Evolutionary conservation across 202 grass and related monocot species (phyloP), one percentile per base, ranked within the genome.

Genomic region (Elaeis oleifera): DNA sequence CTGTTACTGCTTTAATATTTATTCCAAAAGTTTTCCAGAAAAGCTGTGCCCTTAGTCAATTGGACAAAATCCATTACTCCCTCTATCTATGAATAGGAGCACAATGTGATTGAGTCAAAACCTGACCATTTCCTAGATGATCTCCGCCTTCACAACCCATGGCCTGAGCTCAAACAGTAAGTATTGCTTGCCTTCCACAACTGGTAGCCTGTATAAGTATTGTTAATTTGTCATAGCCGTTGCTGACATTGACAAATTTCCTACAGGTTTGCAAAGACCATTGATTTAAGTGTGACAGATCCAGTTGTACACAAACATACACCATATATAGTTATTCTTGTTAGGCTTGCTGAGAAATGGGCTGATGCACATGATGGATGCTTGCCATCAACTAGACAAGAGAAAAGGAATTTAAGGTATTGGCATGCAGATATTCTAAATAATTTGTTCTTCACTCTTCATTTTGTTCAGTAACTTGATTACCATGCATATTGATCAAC

Each of bases 101-200:
- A 91, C 22, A 53, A 23, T 65, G 79, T 89, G 64, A 83, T 91
- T 77, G 92, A 97, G 72, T 84, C 92, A 58, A 97, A 97, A 84
- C 92, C 88, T 11, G 92, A 97, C 59, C 92, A 97, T 69, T 97
- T 96, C 74, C 60, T 91, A 71, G 92, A 97, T 84, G 92, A 97
- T 69, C 78, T 97, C 25, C 73, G 88, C n/a, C 75, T 97, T 71
- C 84, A 96, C 67, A 86, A 86, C 54, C 88, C 87, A 59, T 97
- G 92, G 92, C 57, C 77, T 69, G 92, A 97, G 70, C 88, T 97
- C 65, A 85, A 89, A 81, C 75, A 84, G 92, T 97, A 85, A 84
- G 75, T 54, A 74, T 67, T 53, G 24, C n/a, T 28, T 69, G 39
- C 54, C 29, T 70, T 20, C 19, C 22, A 15, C 58, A 60, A 51